Evolutionary conservation across 306 rosid genomes (phyloP).

Genomic region (Nissolia schottii): DNA sequence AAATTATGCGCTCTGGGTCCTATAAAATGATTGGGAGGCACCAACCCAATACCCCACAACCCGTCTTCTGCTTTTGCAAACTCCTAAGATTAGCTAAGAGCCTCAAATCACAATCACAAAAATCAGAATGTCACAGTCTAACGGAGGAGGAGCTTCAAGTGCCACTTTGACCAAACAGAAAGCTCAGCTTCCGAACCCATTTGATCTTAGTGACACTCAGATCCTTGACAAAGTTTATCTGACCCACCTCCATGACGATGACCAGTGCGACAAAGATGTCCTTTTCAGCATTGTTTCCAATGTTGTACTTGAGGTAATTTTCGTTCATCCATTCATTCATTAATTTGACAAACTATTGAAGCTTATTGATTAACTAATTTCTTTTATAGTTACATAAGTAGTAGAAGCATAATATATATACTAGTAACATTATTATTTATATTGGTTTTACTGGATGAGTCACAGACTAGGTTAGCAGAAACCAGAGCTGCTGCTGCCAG

Average conservation of each 20-base stretch:
- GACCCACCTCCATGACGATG: slow-evolving; percentile 32
- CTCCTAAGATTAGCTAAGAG: background rate
- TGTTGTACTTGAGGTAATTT: slow-evolving; percentile 17
- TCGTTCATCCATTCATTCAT: background rate
- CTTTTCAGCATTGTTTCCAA: slow-evolving; percentile 28
- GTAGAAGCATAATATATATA: too few species aligned
- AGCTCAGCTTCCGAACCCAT: slow-evolving; percentile 18
- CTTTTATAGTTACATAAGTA: too few species aligned
- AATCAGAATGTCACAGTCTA: too few species aligned
- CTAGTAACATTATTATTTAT: slow-evolving; percentile 10
- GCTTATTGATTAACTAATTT: too few species aligned
- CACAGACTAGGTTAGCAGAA: slow-evolving; percentile 18
- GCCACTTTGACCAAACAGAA: background rate
- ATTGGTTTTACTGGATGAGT: background rate
- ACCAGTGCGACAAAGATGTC: slow-evolving; percentile 14
- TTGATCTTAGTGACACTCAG: slow-evolving; percentile 16
- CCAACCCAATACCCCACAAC: slow-evolving; percentile 15
- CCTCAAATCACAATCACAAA: slow-evolving; percentile 24
- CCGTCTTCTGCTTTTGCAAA: background rate
- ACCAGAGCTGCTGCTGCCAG: background rate
- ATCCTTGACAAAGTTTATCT: slow-evolving; percentile 33
- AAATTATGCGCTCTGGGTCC: slow-evolving; percentile 3
- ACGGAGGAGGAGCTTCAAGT: background rate
- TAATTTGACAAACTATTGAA: too few species aligned
- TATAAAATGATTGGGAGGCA: slow-evolving; percentile 13